Evolutionary conservation across 495 filamentous ascomycete genomes (phyloP), one percentile per base, ranked within the genome.

Genomic region (Geoglossum glabrum): DNA sequence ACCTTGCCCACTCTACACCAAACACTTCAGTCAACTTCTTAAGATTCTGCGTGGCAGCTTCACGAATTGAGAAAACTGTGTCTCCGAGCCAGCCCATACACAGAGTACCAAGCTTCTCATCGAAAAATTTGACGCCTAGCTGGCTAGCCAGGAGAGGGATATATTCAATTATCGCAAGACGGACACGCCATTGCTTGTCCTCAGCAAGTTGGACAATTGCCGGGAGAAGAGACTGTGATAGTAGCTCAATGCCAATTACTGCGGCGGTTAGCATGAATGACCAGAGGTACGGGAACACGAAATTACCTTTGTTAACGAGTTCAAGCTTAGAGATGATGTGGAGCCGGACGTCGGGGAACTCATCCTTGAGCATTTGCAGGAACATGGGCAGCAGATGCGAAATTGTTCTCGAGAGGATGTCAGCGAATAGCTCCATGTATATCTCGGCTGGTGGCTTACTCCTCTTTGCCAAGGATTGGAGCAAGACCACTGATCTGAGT

Each of bases 71-170:
- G 73, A 95, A 98, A 61, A 98, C 92, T 0, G 92, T 96, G 64
- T 98, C 92, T 27, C 93, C 93, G n/a, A 98, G 78, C 92, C 92
- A 98, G 59, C 86, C 85, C 92, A 98, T 98, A 76, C 92, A 98
- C 23, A 98, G 80, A 57, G 81, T 82, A 63, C 86, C 88, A 45
- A 98, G 78, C 71, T 97, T 92, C 68, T 98, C 89, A 66, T 98
- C 89, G 70, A 98, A 98, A 76, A 98, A 98, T 65, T 92, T 82
- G 57, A 97, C 92, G 45, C 92, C 92, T 17, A 98, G 77, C 67
- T 98, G 92, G 64, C 87, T 89, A 49, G 93, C 93, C 40, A 98
- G 83, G 49, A 98, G 78, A 26, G 92, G 92, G 65, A 98, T 96
- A 71, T 98, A 96, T 77, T 97, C 90, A 66, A 98, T 98, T 65